Conservation (phyloP, 108 stramenopile species). For the Pseudonitzschia multiseries region DNA sequence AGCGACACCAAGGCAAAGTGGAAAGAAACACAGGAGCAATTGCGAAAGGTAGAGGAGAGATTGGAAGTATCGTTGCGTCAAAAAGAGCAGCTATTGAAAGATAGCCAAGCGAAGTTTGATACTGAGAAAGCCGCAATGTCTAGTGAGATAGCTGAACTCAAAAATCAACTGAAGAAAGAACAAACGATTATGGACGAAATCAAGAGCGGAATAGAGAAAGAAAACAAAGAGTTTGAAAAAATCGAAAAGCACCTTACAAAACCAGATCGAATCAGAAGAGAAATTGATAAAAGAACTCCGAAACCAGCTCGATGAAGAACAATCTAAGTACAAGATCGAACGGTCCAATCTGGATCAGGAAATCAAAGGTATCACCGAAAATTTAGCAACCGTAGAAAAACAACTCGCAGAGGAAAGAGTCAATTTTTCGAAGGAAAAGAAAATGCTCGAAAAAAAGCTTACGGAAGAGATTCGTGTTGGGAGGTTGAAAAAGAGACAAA, state of each 20-base stretch:
- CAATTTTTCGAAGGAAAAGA: slow-evolving; percentile 31
- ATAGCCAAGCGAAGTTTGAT: slow-evolving; percentile 4
- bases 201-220: slow-evolving; percentile 17
- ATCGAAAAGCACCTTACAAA: slow-evolving; percentile 12
- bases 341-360: slow-evolving; percentile 24
- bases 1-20: slow-evolving; percentile 12
- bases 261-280: slow-evolving; percentile 16
- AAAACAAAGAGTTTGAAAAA: slow-evolving; percentile 28
- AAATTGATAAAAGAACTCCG: slow-evolving; percentile 18
- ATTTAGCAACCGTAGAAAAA: slow-evolving; percentile 21
- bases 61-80: slow-evolving; percentile 13
- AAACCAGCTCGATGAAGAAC: slow-evolving; percentile 11
- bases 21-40: slow-evolving; percentile 24
- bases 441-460: slow-evolving; percentile 25
- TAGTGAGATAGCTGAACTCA: not conserved
- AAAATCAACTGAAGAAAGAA: slow-evolving; percentile 1
- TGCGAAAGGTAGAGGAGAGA: slow-evolving; percentile 16
- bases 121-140: slow-evolving; percentile 4
- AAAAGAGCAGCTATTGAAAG: slow-evolving; percentile 7
- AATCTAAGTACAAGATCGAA: slow-evolving; percentile 22
- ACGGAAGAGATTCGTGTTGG: slow-evolving; percentile 32
- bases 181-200: slow-evolving; percentile 10
- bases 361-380: slow-evolving; percentile 28
- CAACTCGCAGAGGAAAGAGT: slow-evolving; percentile 30
- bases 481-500: slow-evolving; percentile 44